These are phyloP conservation scores for Scleroderma bovista DNA, from an alignment of 768 basidiomycete genomes.

Conservation along the genomic window DNA sequence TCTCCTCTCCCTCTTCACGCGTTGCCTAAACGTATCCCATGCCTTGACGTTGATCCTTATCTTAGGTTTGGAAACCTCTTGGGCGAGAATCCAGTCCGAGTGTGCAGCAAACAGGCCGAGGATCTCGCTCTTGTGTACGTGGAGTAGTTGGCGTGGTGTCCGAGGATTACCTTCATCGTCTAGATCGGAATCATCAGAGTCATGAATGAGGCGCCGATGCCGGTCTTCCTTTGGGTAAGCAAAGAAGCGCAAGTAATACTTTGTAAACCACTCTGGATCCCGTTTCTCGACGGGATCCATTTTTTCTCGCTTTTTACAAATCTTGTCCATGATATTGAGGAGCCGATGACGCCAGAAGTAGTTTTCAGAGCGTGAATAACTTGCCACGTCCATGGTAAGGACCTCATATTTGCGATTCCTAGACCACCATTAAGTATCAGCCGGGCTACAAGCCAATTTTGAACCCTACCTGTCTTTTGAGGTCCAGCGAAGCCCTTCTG, in stretches of 20 bases:
- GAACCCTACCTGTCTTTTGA: slow-evolving; percentile 25
- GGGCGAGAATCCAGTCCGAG: slow-evolving; percentile 52
- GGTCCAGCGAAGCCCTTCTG: slow-evolving; percentile 28
- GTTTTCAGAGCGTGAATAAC: slow-evolving; percentile 37
- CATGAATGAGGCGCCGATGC: slow-evolving; percentile 13
- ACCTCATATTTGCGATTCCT: slow-evolving; percentile 44
- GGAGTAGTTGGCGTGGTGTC: slow-evolving; percentile 39
- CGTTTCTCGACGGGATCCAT: slow-evolving; percentile 18
- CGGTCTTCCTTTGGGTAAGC: slow-evolving; percentile 26
- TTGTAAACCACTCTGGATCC: neutral
- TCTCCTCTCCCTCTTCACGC: slow-evolving; percentile 26
- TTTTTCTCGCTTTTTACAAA: slow-evolving; percentile 34
- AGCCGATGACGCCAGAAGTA: slow-evolving; percentile 52
- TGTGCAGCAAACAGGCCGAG: slow-evolving; percentile 47
- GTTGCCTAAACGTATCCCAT: slow-evolving; percentile 45
- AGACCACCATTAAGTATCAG: slow-evolving; percentile 2
- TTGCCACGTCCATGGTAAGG: slow-evolving; percentile 39
- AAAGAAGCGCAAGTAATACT: neutral
- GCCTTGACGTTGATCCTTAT: slow-evolving; percentile 36
- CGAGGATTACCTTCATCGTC: slow-evolving; percentile 24
- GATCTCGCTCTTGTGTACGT: slow-evolving; percentile 48
- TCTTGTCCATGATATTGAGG: slow-evolving; percentile 40
- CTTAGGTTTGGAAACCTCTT: slow-evolving; percentile 31
- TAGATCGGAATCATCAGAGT: slow-evolving; percentile 25
- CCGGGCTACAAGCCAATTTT: neutral